Evolutionary conservation across 805 yeast genomes (phyloP).

Genomic region (Sugiyamaella chiloensis): DNA sequence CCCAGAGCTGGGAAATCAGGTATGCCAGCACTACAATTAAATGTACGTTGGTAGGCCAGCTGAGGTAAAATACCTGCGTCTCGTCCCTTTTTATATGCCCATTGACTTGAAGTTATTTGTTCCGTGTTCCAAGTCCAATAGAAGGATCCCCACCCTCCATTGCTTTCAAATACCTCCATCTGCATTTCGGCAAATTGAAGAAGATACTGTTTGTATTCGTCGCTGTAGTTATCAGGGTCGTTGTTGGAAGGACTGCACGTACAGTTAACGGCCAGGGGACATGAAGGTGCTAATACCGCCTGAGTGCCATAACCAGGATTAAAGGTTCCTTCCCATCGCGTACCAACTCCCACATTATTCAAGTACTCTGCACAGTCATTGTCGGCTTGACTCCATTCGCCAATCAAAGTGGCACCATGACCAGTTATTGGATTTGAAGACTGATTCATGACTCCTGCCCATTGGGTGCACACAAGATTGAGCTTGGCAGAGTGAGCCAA

Average conservation of each 20-base stretch:
- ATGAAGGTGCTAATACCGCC: constrained; percentile 25
- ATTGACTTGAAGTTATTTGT: constrained; percentile 31
- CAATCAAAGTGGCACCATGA: constrained; percentile 66
- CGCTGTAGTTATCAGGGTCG: constrained; percentile 51
- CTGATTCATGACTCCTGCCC: constrained; percentile 53
- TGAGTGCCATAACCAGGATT: constrained; percentile 29
- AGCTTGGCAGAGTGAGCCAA: constrained; percentile 32
- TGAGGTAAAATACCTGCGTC: constrained; percentile 32
- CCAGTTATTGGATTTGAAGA: constrained; percentile 51
- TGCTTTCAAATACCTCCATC: constrained; percentile 66
- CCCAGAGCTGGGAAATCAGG: constrained; percentile 30
- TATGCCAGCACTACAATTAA: constrained; percentile 24
- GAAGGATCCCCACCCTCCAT: constrained; percentile 67
- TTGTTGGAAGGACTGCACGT: constrained; percentile 37
- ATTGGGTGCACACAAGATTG: constrained; percentile 40
- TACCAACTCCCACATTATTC: constrained; percentile 75
- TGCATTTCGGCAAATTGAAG: constrained; percentile 77
- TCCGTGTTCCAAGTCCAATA: constrained; percentile 92
- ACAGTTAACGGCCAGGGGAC: constrained; percentile 52
- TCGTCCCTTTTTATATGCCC: constrained; percentile 33
- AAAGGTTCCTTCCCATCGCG: constrained; percentile 67
- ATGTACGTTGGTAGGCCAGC: constrained; percentile 27
- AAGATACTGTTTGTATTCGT: constrained; percentile 49
- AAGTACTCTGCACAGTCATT: constrained; percentile 84
- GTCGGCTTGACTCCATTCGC: constrained; percentile 84